Evolutionary conservation across 371 early-diverging fungal genomes (phyloP).

Genomic region (Rhizopus delemar): DNA sequence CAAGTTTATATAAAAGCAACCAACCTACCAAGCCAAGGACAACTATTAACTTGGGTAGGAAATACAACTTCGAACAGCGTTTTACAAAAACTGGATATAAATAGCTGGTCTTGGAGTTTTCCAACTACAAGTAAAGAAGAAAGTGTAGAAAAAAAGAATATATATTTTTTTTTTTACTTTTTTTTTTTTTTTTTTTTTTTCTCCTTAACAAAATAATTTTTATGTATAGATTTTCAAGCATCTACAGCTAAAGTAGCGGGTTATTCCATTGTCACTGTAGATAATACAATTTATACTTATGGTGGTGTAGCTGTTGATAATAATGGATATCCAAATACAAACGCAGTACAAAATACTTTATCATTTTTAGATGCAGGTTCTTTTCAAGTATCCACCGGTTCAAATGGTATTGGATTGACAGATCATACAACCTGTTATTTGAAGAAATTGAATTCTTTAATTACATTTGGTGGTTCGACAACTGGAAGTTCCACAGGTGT

Average conservation of each 20-base stretch:
- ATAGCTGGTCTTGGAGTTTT: conserved; percentile 48
- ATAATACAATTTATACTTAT: conserved; percentile 48
- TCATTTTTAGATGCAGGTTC: conserved; percentile 41
- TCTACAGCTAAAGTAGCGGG: conserved; percentile 22
- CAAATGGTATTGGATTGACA: conserved; percentile 45
- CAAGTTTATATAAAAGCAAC: conserved; percentile 42
- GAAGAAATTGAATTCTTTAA: conserved; percentile 39
- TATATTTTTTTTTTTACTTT: not conserved
- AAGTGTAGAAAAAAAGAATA: not conserved
- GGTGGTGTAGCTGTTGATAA: conserved; percentile 43
- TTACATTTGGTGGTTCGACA: conserved; percentile 52
- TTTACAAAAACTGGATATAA: conserved; percentile 48
- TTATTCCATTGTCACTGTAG: conserved; percentile 32
- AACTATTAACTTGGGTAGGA: conserved; percentile 36
- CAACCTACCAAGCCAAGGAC: conserved; percentile 40
- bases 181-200: not conserved
- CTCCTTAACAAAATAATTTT: conserved; percentile 2
- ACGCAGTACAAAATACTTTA: conserved; percentile 42
- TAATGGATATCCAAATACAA: conserved; percentile 31
- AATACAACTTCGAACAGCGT: conserved; percentile 40
- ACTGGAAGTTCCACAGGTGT: conserved; percentile 47
- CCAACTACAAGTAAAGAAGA: conserved; percentile 44
- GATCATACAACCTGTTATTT: conserved; percentile 51
- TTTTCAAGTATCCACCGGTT: conserved; percentile 38
- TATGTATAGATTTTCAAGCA: conserved; percentile 20